These are phyloP conservation scores for Ophiostoma angusticollis DNA, from an alignment of 2,329 filamentous ascomycete genomes.

Conservation along the genomic window DNA sequence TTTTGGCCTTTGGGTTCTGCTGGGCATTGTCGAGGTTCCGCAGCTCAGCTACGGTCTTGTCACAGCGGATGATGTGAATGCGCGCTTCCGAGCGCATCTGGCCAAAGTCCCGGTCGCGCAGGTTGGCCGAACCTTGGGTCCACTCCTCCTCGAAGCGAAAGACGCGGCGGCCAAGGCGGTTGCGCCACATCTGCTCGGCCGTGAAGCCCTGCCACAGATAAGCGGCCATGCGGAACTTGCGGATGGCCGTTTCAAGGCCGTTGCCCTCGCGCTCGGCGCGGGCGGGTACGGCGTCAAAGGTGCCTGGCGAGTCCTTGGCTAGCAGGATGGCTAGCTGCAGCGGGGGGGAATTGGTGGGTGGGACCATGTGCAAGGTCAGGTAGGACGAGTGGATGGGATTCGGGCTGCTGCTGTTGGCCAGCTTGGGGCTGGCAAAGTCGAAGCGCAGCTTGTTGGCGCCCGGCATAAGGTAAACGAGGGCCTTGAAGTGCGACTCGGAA, in stretches of 20 bases:
- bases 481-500: conserved; percentile 80
- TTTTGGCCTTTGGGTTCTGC: conserved; percentile 56
- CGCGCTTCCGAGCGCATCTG: conserved; percentile 83
- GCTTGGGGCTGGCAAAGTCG: conserved; percentile 75
- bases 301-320: conserved; percentile 75
- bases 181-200: conserved; percentile 87
- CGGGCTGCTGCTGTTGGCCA: conserved; percentile 53
- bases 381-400: conserved; percentile 66
- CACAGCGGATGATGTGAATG: conserved; percentile 69
- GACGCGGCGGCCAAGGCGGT: conserved; percentile 70
- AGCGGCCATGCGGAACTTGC: conserved; percentile 87
- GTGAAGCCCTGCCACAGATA: conserved; percentile 98
- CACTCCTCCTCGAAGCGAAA: conserved; percentile 95
- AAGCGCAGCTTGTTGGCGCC: conserved; percentile 81
- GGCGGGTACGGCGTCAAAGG: conserved; percentile 70
- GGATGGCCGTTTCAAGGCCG: conserved; percentile 62
- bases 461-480: conserved; percentile 76
- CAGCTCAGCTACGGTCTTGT: conserved; percentile 76
- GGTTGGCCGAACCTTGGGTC: conserved; percentile 69
- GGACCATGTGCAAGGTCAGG: conserved; percentile 76
- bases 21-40: conserved; percentile 66
- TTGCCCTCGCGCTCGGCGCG: conserved; percentile 71
- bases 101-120: conserved; percentile 55
- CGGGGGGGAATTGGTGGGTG: conserved; percentile 64
- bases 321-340: conserved; percentile 81